phyloP scores from a whole-genome alignment of 345 rosid genomes.

The Gossypium bickii region DNA sequence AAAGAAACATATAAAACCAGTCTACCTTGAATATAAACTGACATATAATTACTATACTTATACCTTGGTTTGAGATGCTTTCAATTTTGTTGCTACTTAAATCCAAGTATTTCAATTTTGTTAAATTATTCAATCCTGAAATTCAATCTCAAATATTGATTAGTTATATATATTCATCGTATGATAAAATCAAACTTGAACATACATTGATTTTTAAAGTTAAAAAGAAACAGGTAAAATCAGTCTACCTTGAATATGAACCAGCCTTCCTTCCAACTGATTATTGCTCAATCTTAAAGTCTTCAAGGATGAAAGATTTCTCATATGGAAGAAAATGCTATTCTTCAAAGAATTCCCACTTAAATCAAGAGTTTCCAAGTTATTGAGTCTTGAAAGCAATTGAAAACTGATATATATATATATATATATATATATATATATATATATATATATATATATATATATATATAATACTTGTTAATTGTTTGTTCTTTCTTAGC shows the following conservation, averaged over 20 bases:
- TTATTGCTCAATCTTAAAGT: fast-evolving
- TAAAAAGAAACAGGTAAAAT: too few relatives aligned
- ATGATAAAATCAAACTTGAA: not conserved
- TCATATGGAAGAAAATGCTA: not conserved
- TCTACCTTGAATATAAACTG: too few relatives aligned
- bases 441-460: too few relatives aligned
- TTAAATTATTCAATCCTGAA: too few relatives aligned
- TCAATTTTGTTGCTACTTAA: not conserved
- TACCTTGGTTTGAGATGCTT: not conserved
- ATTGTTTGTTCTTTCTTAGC: too few relatives aligned
- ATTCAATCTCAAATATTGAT: too few relatives aligned
- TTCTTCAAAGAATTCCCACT: not conserved
- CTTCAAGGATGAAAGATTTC: not conserved
- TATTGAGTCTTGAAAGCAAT: not conserved
- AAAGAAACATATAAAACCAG: not conserved
- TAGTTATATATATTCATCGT: too few relatives aligned
- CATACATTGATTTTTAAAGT: too few relatives aligned
- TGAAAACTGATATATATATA: not conserved
- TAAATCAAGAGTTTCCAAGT: not conserved
- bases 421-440: too few relatives aligned
- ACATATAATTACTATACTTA: too few relatives aligned
- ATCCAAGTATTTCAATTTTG: not conserved
- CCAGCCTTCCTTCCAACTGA: not conserved
- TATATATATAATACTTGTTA: too few relatives aligned
- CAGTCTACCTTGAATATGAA: too few relatives aligned